Conservation (phyloP, 768 basidiomycete genomes). For the Boletus vinaceobasis region DNA sequence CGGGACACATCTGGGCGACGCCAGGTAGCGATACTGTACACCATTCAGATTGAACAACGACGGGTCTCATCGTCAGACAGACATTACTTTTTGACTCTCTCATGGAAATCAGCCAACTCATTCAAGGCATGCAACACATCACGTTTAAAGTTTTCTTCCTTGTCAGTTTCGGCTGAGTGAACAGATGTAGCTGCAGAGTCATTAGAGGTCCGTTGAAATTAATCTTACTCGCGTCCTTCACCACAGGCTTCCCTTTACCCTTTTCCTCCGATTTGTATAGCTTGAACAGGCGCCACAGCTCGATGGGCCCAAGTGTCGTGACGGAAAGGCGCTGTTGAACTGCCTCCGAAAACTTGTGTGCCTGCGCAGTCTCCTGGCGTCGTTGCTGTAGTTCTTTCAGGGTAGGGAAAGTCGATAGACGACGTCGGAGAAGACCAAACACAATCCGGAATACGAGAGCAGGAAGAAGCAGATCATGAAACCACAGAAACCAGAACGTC, state of each 20-base stretch:
- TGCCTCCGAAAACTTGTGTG: slow-evolving; percentile 50
- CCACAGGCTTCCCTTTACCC: slow-evolving; percentile 28
- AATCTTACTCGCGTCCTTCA: slow-evolving; percentile 6
- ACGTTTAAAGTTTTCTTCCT: slow-evolving; percentile 43
- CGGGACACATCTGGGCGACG: slow-evolving; percentile 49
- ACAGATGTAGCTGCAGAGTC: not conserved
- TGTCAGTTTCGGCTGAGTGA: slow-evolving; percentile 9
- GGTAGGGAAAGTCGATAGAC: slow-evolving; percentile 53
- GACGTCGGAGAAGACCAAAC: slow-evolving; percentile 46
- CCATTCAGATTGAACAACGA: not conserved
- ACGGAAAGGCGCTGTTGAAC: slow-evolving; percentile 45
- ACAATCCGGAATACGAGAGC: slow-evolving; percentile 46
- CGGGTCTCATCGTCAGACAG: not conserved
- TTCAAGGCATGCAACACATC: slow-evolving; percentile 39
- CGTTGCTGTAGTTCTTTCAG: slow-evolving; percentile 51
- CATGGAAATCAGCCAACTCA: slow-evolving; percentile 57
- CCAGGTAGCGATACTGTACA: slow-evolving; percentile 63
- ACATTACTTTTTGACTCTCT: slow-evolving; percentile 59
- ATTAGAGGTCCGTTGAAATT: not conserved
- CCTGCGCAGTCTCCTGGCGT: slow-evolving; percentile 45
- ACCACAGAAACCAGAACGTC: slow-evolving; percentile 67
- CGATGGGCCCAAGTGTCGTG: slow-evolving; percentile 47
- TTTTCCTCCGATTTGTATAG: slow-evolving; percentile 39
- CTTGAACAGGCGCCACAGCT: slow-evolving; percentile 52
- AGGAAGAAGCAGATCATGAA: slow-evolving; percentile 53